Evolutionary conservation across 2,329 filamentous ascomycete genomes (phyloP).

Genomic region (Aspergillus flavus): DNA sequence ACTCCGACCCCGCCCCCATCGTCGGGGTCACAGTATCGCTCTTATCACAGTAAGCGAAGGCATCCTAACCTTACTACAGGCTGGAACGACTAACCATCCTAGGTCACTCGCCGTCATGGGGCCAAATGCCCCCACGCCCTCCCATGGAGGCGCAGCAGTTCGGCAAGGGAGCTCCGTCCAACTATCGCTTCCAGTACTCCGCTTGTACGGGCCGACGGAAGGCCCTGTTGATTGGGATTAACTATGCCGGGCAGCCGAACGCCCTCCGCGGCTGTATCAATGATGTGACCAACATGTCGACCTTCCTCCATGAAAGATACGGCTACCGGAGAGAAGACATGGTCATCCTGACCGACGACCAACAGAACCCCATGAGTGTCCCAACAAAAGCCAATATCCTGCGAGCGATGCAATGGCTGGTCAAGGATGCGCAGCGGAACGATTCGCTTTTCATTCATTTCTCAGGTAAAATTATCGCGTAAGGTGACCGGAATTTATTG

Average conservation of each 20-base stretch:
- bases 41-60: conserved; percentile 20
- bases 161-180: conserved; percentile 75
- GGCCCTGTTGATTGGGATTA: conserved; percentile 89
- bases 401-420: conserved; percentile 97
- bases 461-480: conserved; percentile 62
- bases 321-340: conserved; percentile 94
- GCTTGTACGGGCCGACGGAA: conserved; percentile 85
- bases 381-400: conserved; percentile 94
- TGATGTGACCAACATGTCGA: conserved; percentile 95
- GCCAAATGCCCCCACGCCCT: conserved; percentile 66
- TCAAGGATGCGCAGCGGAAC: conserved; percentile 87
- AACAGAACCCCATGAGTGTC: conserved; percentile 95
- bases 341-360: conserved; percentile 94
- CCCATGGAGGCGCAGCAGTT: conserved; percentile 70
- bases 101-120: conserved; percentile 55
- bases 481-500: neutral
- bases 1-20: conserved; percentile 23
- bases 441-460: conserved; percentile 98
- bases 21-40: conserved; percentile 11
- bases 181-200: conserved; percentile 90
- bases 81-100: conserved; percentile 8
- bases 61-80: neutral
- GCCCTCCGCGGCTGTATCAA: conserved; percentile 93
- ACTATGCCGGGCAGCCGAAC: conserved; percentile 90
- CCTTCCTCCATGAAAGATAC: conserved; percentile 80